Evolutionary conservation across 2,329 filamentous ascomycete species (phyloP), one percentile per base, ranked within the genome.

Genomic region (Xylariales sp.): DNA sequence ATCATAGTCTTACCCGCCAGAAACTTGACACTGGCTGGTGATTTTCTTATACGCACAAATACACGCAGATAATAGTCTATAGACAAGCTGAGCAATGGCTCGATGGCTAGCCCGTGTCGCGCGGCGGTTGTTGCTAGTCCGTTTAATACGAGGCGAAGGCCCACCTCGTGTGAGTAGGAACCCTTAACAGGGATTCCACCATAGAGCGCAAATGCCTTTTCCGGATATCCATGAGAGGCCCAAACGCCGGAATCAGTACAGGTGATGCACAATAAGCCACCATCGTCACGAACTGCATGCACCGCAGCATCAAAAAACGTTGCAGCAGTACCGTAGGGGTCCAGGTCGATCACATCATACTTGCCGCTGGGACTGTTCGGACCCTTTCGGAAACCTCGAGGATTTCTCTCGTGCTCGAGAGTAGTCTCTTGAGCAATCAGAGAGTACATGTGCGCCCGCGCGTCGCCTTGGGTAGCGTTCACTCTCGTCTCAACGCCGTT

Each of bases 161-260:
- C 93, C 21, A 78, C 89, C 64, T 98, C 93, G 51, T 98, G 93
- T 17, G 85, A 91, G 55, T 88, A 83, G 34, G 77, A 70, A 1
- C 89, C 90, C 63, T 95, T 95, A 43, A 91, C 66, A 0, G 93
- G 88, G 13, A 90, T 69, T 23, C 93, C 93, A 4, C 93, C 93
- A 55, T 98, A 98, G n/a, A 95, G 71, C 1, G 91, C 83, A 59
- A 83, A 98, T 4, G 88, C 80, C 69, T 98, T 98, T 60, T 98
- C 93, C 2, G 87, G 82, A 56, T 97, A 98, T 40, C 90, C 88
- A 50, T 88, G 86, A 1, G 91, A 95, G 2, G 91, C 91, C 76
- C 90, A 98, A 3, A 98, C 88, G 8, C 86, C 89, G 8, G 91
- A 90, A 60, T 98, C 93, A 0, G 93, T 98, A 63, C 93, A 98